Percentiles rank a stretch among this genome's conserved stretches.
Evolutionary conservation across 2,329 filamentous ascomycete species (phyloP).

Genomic region (Aspergillus sp.): DNA sequence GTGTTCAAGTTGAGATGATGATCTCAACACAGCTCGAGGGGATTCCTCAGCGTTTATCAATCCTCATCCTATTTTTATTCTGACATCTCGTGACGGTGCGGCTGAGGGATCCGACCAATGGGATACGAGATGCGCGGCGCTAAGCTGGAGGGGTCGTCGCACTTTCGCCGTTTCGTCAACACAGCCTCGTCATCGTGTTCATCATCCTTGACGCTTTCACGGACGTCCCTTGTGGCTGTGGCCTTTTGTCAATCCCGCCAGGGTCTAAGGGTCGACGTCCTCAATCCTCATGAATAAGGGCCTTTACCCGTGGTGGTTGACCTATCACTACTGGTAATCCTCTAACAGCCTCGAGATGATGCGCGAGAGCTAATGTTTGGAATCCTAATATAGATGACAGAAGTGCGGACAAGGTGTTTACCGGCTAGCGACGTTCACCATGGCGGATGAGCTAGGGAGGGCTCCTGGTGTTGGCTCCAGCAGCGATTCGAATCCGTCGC

Average conservation of each 20-base stretch:
- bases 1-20: not conserved
- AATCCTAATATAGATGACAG: not conserved
- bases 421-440: not conserved
- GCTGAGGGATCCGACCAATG: not conserved
- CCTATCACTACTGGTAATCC: too few relatives aligned
- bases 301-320: too few relatives aligned
- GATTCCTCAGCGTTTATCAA: not conserved
- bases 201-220: not conserved
- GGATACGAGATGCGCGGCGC: not conserved
- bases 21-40: not conserved
- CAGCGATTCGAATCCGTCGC: not conserved
- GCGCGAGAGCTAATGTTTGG: not conserved
- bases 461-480: not conserved
- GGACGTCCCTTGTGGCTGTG: too few relatives aligned
- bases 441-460: not conserved
- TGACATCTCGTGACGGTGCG: not conserved
- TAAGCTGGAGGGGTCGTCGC: not conserved
- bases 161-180: not conserved
- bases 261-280: too few relatives aligned
- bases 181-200: not conserved
- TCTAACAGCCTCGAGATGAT: too few relatives aligned
- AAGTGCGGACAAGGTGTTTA: not conserved
- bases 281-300: too few relatives aligned
- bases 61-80: not conserved
- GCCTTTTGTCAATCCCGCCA: too few relatives aligned